Evolutionary conservation across 2,329 filamentous ascomycete species (phyloP).

Genomic region (Ceratocystis harringtonii): DNA sequence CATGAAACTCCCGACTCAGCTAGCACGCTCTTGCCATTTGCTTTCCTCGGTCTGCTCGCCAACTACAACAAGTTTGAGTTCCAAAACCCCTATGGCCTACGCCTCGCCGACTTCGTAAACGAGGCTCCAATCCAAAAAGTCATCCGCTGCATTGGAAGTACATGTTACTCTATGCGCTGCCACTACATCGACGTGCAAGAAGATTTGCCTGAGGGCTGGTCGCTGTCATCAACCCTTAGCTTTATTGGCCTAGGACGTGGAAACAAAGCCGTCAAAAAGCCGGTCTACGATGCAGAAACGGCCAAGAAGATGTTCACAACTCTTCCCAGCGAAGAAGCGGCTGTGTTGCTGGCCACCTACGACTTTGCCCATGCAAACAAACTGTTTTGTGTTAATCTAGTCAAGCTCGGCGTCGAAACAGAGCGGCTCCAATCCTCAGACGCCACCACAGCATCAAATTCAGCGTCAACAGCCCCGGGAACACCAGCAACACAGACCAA

Average conservation of each 20-base stretch:
- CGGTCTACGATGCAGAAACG: slow-evolving; percentile 57
- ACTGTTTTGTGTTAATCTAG: slow-evolving; percentile 75
- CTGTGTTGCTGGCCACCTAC: slow-evolving; percentile 71
- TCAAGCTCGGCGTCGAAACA: slow-evolving; percentile 48
- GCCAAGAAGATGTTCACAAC: slow-evolving; percentile 67
- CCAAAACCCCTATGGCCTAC: slow-evolving; percentile 86
- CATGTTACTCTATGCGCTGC: slow-evolving; percentile 52
- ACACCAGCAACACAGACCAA: background rate
- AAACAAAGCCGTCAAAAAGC: slow-evolving; percentile 37
- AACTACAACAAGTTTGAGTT: slow-evolving; percentile 99
- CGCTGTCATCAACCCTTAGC: slow-evolving; percentile 59
- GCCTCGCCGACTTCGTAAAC: slow-evolving; percentile 90
- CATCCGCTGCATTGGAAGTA: slow-evolving; percentile 57
- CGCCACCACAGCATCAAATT: background rate
- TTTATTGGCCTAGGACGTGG: slow-evolving; percentile 61
- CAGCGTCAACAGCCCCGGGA: background rate
- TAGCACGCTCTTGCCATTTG: slow-evolving; percentile 58
- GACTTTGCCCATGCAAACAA: slow-evolving; percentile 94
- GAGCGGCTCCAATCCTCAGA: slow-evolving; percentile 24
- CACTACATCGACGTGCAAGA: slow-evolving; percentile 79
- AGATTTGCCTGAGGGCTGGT: slow-evolving; percentile 83
- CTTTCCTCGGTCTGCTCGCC: slow-evolving; percentile 69
- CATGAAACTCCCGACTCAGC: slow-evolving; percentile 57
- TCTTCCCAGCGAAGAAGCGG: slow-evolving; percentile 50
- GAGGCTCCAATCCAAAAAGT: slow-evolving; percentile 74